A percentile compares a stretch with the other conserved stretches of the same genome.
Evolutionary conservation across 2,329 filamentous ascomycete species (phyloP).

Genomic region (Bipolaris gigantea): DNA sequence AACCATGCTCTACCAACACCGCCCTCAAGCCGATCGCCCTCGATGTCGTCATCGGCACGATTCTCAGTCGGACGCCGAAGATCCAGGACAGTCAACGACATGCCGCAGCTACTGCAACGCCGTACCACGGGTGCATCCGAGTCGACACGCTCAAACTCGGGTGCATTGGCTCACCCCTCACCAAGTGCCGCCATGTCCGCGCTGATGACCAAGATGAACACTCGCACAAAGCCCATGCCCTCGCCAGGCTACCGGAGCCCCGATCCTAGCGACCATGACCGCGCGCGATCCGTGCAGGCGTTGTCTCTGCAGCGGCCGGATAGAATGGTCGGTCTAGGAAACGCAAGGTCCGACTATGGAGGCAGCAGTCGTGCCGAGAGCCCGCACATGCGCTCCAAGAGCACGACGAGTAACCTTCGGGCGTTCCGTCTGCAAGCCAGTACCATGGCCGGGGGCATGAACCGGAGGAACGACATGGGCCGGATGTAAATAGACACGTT

Average conservation of each 20-base stretch:
- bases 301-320: not conserved
- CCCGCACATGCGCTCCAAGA: not conserved
- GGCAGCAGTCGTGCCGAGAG: not conserved
- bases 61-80: slow-evolving; percentile 1
- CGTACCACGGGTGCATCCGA: not conserved
- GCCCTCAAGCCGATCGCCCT: slow-evolving; percentile 1
- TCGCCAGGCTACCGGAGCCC: not conserved
- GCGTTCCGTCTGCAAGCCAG: slow-evolving; percentile 2
- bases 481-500: not conserved
- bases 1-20: slow-evolving; percentile 1
- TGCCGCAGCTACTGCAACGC: not conserved
- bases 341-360: not conserved
- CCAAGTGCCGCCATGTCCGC: slow-evolving; percentile 1
- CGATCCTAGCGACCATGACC: not conserved
- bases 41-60: not conserved
- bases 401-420: not conserved
- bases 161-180: not conserved
- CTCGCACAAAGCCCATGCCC: not conserved
- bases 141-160: not conserved
- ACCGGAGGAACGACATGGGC: not conserved
- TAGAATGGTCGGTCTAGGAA: slow-evolving; percentile 1
- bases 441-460: slow-evolving; percentile 1
- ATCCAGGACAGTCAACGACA: slow-evolving; percentile 3
- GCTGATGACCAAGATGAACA: slow-evolving; percentile 2
- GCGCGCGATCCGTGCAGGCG: not conserved